These are phyloP conservation scores for Caulochytrium protostelioides DNA, from an alignment of 371 early-diverging fungal genomes.

Conservation along the genomic window DNA sequence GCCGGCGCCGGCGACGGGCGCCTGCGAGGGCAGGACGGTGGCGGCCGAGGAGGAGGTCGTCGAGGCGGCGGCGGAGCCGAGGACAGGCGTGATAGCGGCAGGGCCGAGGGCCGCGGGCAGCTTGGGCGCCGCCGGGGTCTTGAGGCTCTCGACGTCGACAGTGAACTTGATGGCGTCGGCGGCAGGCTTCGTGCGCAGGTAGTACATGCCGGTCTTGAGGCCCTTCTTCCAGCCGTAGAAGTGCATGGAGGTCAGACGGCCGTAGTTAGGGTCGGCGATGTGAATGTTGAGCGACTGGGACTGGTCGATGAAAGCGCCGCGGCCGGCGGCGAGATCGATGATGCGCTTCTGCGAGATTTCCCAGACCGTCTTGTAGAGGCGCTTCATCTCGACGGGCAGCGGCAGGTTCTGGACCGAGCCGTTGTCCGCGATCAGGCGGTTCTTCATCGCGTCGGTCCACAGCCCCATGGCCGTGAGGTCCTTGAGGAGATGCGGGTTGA, in stretches of 20 bases:
- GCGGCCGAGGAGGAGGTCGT: background rate
- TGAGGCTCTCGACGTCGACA: slow-evolving; percentile 37
- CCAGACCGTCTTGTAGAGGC: slow-evolving; percentile 96
- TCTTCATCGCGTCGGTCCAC: slow-evolving; percentile 93
- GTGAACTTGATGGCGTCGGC: slow-evolving; percentile 94
- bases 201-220: slow-evolving; percentile 99
- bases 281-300: slow-evolving; percentile 97
- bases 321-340: slow-evolving; percentile 57
- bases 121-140: background rate
- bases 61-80: background rate
- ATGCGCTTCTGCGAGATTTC: slow-evolving; percentile 57
- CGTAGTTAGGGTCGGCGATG: slow-evolving; percentile 74
- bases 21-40: background rate
- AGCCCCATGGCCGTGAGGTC: slow-evolving; percentile 80
- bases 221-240: slow-evolving; percentile 98
- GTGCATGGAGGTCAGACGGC: slow-evolving; percentile 93
- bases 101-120: background rate
- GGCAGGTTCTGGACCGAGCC: slow-evolving; percentile 79
- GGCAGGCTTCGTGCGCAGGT: slow-evolving; percentile 91
- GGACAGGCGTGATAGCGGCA: background rate
- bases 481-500: slow-evolving; percentile 88
- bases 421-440: slow-evolving; percentile 87
- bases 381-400: slow-evolving; percentile 84
- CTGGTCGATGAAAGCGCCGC: slow-evolving; percentile 97
- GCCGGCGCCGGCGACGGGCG: background rate